phyloP scores from a whole-genome alignment of 2,329 filamentous ascomycete species.

The Aspergillus sp. region DNA sequence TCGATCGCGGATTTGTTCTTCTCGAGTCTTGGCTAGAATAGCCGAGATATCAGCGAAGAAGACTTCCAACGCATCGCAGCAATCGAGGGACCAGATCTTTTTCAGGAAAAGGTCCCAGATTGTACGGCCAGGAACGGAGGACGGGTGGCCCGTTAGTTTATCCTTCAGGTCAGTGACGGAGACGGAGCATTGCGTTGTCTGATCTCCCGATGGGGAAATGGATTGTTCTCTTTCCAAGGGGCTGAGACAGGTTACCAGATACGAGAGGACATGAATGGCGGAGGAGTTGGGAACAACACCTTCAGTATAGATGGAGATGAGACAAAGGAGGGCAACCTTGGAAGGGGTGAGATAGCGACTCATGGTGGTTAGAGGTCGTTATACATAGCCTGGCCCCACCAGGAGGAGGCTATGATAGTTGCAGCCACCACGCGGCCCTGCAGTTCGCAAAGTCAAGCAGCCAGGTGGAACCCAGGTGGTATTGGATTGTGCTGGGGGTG shows the following conservation, averaged over 20 bases:
- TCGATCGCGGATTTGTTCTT: constrained; percentile 59
- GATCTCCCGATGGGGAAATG: constrained; percentile 23
- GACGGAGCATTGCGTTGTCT: constrained; percentile 35
- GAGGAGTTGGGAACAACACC: constrained; percentile 67
- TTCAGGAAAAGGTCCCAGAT: constrained; percentile 85
- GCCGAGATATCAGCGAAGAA: constrained; percentile 67
- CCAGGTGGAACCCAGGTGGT: too few relatives aligned
- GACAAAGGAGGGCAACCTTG: constrained; percentile 77
- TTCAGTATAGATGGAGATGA: constrained; percentile 80
- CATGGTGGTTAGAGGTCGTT: constrained; percentile 51
- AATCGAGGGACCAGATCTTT: constrained; percentile 81
- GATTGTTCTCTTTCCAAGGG: constrained; percentile 35
- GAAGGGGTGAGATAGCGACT: constrained; percentile 84
- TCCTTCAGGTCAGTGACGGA: constrained; percentile 52
- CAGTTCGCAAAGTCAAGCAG: neutral
- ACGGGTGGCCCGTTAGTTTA: constrained; percentile 47
- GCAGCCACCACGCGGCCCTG: neutral
- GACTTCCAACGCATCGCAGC: constrained; percentile 73
- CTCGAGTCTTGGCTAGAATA: constrained; percentile 63
- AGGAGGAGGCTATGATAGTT: neutral
- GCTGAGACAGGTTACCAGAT: constrained; percentile 72
- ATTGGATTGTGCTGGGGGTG: neutral
- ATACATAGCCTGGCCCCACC: constrained; percentile 7
- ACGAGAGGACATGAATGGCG: constrained; percentile 75
- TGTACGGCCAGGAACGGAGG: constrained; percentile 69